A percentile compares a stretch with the other conserved stretches of the same genome.
These are phyloP conservation scores for Tetrahymena thermophila DNA, from an alignment of 73 alveolate genomes.

Conservation along the genomic window DNA sequence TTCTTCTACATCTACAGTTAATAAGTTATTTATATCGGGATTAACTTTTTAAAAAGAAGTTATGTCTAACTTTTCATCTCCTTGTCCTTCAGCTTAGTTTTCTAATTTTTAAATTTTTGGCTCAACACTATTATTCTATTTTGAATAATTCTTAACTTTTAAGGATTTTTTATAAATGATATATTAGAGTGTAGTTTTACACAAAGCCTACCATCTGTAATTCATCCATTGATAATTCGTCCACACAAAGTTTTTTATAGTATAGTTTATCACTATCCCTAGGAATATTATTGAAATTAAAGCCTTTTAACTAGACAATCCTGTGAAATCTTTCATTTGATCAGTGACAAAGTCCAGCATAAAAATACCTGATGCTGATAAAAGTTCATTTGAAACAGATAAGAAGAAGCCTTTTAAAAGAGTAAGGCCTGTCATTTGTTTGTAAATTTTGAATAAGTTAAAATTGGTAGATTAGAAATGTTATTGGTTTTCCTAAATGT, in stretches of 20 bases:
- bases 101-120: not conserved
- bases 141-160: not conserved
- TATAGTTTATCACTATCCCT: not conserved
- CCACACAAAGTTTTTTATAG: not conserved
- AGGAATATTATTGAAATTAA: not conserved
- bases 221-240: not conserved
- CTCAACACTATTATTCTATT: not conserved
- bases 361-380: not conserved
- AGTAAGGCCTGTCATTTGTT: not conserved
- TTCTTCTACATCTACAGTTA: slow-evolving; percentile 38
- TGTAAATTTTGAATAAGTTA: not conserved
- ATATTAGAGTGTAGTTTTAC: not conserved
- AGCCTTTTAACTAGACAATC: not conserved
- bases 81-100: not conserved
- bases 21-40: slow-evolving; percentile 22
- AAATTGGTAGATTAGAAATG: not conserved
- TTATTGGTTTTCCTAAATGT: not conserved
- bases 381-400: not conserved
- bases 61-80: slow-evolving; percentile 23
- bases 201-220: not conserved
- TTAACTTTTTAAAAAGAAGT: not conserved
- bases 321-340: not conserved
- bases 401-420: not conserved
- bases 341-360: not conserved
- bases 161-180: not conserved